Conservation (phyloP, 768 basidiomycete genomes). For the Suillus fuscotomentosus region DNA sequence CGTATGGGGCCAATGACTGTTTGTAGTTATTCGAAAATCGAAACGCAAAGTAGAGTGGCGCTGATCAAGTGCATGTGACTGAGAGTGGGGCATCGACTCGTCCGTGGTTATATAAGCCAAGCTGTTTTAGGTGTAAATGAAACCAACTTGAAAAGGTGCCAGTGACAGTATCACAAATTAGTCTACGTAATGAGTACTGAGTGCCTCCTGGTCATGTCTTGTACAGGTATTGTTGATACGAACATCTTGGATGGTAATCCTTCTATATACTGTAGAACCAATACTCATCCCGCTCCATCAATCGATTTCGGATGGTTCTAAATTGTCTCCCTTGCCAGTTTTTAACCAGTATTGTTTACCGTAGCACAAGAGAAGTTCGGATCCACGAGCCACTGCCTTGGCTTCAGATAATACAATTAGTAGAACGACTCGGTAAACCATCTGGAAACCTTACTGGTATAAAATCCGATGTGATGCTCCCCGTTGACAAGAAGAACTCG, state of each 20-base stretch:
- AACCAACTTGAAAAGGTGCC: no score
- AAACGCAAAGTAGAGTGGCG: no score
- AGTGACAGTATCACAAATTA: background rate
- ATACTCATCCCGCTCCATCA: background rate
- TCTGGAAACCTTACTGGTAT: constrained; percentile 28
- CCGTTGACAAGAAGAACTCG: constrained; percentile 31
- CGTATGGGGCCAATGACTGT: no score
- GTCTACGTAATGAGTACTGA: constrained; percentile 81
- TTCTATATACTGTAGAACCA: background rate
- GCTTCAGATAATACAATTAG: constrained; percentile 6
- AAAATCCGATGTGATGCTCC: constrained; percentile 37
- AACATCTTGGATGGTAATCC: background rate
- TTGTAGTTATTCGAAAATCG: no score
- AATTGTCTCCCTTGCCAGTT: background rate
- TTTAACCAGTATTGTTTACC: constrained; percentile 28
- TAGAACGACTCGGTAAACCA: background rate
- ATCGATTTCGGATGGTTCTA: background rate
- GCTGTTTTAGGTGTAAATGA: no score
- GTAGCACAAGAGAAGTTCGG: constrained; percentile 38
- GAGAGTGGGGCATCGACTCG: no score
- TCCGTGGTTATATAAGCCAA: no score
- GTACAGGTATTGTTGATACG: background rate
- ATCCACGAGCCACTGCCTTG: constrained; percentile 24
- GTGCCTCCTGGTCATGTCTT: constrained; percentile 56
- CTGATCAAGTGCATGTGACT: no score